Evolutionary conservation across 768 basidiomycete genomes (phyloP), one percentile per base, ranked within the genome.

Genomic region (Pisolithus orientalis): DNA sequence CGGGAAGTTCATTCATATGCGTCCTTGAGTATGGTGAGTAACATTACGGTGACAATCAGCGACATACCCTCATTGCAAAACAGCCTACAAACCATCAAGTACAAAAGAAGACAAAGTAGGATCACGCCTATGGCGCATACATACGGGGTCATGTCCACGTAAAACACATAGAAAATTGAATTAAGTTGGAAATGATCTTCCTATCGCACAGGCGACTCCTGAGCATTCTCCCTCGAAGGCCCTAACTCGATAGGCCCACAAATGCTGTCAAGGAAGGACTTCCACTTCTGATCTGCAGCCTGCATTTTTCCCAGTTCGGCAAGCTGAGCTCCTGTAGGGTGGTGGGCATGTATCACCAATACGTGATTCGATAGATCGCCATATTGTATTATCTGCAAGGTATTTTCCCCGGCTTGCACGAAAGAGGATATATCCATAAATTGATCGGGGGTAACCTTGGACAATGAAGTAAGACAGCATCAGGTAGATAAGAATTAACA

Each of bases 381-480:
- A 29, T 58, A 61, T 49, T 80, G 80, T 31, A 54, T 58, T 31
- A 84, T 66, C 51, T 72, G 65, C 8, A 83, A 59, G 1, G 50
- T 64, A 55, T 82, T 82, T 8, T 60, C 40, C 17, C 80, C 81
- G 0, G 47, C 38, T 16, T 53, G 59, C 24, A 79, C 53, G 49
- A 77, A 73, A 16, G 69, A 67, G 2, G 80, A 79, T 10, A 84
- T 44, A 54, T 84, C 82, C 21, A 83, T 71, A 16, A 77, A 65
- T 53, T 69, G 72, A 43, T 82, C 73, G 1, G 75, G 68, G 6
- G 74, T 77, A 25, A 75, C 53, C 80, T 82, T 58, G 24, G 31
- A 29, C 27, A 21, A 29, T 47, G 42, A 42, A 27, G 25, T 4
- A 5, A 6, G 13, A 38, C 11, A 25, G 43, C 17, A 8, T 27